Base-by-base conservation (phyloP, 768 basidiomycete species). In the Clavaria fumosa region DNA sequence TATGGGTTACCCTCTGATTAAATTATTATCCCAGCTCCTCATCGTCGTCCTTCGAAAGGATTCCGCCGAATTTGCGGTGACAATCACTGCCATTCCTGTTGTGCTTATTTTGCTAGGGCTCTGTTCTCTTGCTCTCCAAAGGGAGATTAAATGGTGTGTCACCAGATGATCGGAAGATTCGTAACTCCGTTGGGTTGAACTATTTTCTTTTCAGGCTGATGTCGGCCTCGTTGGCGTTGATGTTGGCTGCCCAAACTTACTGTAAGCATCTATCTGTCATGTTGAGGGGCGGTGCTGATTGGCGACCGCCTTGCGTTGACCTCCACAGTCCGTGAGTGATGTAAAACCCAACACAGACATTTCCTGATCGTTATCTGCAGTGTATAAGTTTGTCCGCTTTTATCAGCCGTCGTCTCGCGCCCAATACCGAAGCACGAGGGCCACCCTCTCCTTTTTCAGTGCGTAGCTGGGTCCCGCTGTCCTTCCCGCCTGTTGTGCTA, bases 371-470 rank as follows among this genome's bases (percentile, higher is more conserved):
- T 37, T 32, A 40, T 30, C 42, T 35, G 10, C 40, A 85, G 79
- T 88, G 35, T 89, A 78, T 55, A 89, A 89, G 50, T 67, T 89
- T n/a, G 71, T 77, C 42, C 75, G 85, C 15, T 82, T 88, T 60
- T 89, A 81, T 51, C 58, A 71, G 18, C 80, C 82, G 3, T 43
- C 49, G 3, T 73, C 78, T 5, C 45, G 54, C 32, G 45, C 27
- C 1, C 61, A 67, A 44, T 89, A 89, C 48, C 47, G 54, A 17
- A 73, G 80, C n/a, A 86, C 84, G 14, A 67, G 84, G 37, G 76
- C 72, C 36, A 82, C 85, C 5, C 60, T 89, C 9, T 84, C 83
- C 3, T 66, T 74, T 21, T 89, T 88, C 63, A 82, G 85, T 89
- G 50, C 34, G 71, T 62, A n/a, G n/a, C n/a, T n/a, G n/a, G n/a